Percentiles rank a stretch among this genome's conserved stretches.
Conservation (phyloP, 495 filamentous ascomycete species). For the Pseudevernia furfuracea region DNA sequence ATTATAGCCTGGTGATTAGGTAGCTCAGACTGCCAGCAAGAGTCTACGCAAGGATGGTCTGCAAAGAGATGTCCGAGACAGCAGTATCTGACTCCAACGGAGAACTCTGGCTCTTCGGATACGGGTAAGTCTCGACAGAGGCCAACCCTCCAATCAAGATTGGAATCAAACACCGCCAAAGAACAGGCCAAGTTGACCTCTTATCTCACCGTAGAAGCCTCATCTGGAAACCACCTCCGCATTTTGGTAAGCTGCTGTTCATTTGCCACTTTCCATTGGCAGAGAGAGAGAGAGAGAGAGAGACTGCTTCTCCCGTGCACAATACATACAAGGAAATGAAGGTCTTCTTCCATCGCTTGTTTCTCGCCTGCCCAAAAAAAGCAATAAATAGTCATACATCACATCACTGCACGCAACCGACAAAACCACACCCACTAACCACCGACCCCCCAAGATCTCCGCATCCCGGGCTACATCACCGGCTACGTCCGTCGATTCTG, state of each 20-base stretch:
- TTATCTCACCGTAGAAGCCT: slow-evolving; percentile 56
- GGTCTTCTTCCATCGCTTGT: neutral
- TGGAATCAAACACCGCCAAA: neutral
- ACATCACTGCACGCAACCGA: neutral
- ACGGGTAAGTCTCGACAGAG: slow-evolving; percentile 54
- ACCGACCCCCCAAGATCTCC: slow-evolving; percentile 52
- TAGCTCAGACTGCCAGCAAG: no score
- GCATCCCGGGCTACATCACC: slow-evolving; percentile 83
- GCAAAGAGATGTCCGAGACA: slow-evolving; percentile 1
- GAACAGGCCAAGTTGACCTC: neutral
- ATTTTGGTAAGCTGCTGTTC: slow-evolving; percentile 62
- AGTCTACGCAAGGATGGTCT: neutral
- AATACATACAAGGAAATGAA: no score
- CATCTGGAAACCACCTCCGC: slow-evolving; percentile 97
- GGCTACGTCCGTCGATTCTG: slow-evolving; percentile 96
- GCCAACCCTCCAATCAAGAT: neutral
- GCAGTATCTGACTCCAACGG: slow-evolving; percentile 18
- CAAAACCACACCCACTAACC: neutral
- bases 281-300: no score
- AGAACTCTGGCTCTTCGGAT: slow-evolving; percentile 87
- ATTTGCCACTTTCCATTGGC: neutral
- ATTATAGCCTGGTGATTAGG: neutral
- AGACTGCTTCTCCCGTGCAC: no score
- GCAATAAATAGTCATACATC: neutral
- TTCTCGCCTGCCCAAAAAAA: neutral